A percentile compares a stretch with the other conserved stretches of the same genome.
Evolutionary conservation across 208 protist species (phyloP).

Genomic region (Leishmania braziliensis): DNA sequence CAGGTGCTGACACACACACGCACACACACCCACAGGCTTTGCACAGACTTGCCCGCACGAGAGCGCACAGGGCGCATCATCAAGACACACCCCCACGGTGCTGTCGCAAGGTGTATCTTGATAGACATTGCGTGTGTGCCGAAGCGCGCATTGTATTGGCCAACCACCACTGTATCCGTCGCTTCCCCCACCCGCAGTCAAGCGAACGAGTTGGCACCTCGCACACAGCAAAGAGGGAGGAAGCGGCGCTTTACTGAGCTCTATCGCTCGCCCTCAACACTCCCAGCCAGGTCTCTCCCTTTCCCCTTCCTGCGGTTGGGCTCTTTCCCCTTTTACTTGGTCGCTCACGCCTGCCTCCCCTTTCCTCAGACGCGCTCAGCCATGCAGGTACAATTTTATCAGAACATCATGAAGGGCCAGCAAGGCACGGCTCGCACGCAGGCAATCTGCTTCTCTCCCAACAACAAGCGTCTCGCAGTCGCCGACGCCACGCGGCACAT

Average conservation of each 20-base stretch:
- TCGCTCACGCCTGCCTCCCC: neutral
- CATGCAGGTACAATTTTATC: conserved; percentile 95
- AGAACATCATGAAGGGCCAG: conserved; percentile 85
- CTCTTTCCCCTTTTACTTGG: neutral
- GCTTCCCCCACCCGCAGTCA: neutral
- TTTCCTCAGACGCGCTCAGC: neutral
- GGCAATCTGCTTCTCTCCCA: conserved; percentile 93
- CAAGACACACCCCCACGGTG: neutral
- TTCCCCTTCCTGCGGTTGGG: neutral
- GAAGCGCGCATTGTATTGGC: neutral
- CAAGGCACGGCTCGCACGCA: conserved; percentile 86
- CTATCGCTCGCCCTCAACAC: conserved; percentile 1
- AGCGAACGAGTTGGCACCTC: neutral
- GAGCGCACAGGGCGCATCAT: neutral
- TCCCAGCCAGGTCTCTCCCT: neutral
- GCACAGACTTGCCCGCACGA: neutral
- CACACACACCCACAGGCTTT: neutral
- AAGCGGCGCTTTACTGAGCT: conserved; percentile 12
- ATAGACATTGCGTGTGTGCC: no score
- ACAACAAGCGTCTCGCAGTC: conserved; percentile 94
- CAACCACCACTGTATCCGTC: neutral
- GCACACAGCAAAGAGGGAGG: neutral
- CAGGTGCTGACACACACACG: neutral
- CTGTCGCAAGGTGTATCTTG: neutral
- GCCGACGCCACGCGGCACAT: conserved; percentile 88